Evolutionary conservation across 129 eudicot genomes (phyloP).

Genomic region (Helichrysum umbraculigerum): DNA sequence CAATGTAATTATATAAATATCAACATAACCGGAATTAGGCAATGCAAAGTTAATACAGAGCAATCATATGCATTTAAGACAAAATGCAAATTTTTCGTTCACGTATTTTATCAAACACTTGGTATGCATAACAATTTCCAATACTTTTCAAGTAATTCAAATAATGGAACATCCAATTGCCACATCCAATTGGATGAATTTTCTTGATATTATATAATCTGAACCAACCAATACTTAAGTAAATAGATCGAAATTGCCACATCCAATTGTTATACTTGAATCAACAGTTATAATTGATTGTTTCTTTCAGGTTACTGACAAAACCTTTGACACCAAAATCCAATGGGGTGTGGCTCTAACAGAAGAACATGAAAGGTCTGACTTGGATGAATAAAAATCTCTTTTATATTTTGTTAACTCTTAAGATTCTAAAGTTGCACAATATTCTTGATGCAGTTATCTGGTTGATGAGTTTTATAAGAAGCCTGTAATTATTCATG

Average conservation of each 20-base stretch:
- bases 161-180: no score
- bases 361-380: constrained; percentile 88
- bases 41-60: no score
- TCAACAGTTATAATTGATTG: not conserved
- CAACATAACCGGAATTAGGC: no score
- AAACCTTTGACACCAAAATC: constrained; percentile 44
- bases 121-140: no score
- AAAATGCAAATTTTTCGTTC: no score
- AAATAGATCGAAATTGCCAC: not conserved
- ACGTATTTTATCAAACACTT: no score
- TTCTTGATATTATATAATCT: not conserved
- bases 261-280: not conserved
- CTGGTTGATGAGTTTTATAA: constrained; percentile 76
- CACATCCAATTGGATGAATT: no score
- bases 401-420: not conserved
- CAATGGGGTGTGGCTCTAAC: constrained; percentile 59
- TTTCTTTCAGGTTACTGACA: constrained; percentile 53
- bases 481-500: constrained; percentile 61
- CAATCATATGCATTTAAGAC: no score
- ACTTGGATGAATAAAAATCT: not conserved
- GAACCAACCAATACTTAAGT: not conserved
- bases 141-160: no score
- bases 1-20: no score
- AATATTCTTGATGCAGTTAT: constrained; percentile 42
- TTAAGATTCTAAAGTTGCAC: not conserved